These are phyloP conservation scores for Sugiyamaella lignohabitans DNA, from an alignment of 805 yeast species.

Conservation along the genomic window DNA sequence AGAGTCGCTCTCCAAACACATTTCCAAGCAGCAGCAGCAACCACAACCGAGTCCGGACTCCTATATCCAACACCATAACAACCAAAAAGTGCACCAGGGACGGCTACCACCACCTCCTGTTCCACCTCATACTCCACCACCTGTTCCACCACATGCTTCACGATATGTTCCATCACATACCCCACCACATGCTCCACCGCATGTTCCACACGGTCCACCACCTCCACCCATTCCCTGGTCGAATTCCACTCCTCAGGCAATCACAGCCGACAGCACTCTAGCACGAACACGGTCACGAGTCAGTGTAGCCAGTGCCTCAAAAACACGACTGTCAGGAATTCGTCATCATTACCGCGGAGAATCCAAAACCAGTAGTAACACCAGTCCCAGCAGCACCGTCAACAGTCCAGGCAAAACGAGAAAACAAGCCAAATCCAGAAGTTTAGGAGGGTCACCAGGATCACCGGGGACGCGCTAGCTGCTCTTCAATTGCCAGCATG, in stretches of 20 bases:
- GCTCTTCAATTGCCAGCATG: slow-evolving; percentile 32
- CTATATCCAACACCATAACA: too few relatives aligned
- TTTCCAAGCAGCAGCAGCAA: too few relatives aligned
- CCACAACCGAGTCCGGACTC: too few relatives aligned
- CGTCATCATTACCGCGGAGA: too few relatives aligned
- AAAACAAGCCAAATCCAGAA: not conserved
- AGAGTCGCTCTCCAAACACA: too few relatives aligned
- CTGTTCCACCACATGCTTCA: not conserved
- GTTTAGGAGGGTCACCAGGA: not conserved
- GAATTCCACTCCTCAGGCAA: too few relatives aligned
- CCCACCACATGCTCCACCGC: not conserved
- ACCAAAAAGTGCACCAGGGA: not conserved
- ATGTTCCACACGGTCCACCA: too few relatives aligned
- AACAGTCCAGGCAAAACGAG: not conserved
- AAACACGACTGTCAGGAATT: too few relatives aligned
- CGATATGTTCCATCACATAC: not conserved
- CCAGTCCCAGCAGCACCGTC: too few relatives aligned
- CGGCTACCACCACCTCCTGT: not conserved
- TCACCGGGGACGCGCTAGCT: not conserved
- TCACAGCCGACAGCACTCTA: not conserved
- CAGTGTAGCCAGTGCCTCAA: not conserved
- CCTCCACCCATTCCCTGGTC: too few relatives aligned
- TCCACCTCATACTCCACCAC: not conserved
- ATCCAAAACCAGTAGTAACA: too few relatives aligned
- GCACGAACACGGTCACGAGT: not conserved